Evolutionary conservation across 1,284 basidiomycete species (phyloP), one percentile per base, ranked within the genome.

Genomic region (Austroboletus novae-zelandiae): DNA sequence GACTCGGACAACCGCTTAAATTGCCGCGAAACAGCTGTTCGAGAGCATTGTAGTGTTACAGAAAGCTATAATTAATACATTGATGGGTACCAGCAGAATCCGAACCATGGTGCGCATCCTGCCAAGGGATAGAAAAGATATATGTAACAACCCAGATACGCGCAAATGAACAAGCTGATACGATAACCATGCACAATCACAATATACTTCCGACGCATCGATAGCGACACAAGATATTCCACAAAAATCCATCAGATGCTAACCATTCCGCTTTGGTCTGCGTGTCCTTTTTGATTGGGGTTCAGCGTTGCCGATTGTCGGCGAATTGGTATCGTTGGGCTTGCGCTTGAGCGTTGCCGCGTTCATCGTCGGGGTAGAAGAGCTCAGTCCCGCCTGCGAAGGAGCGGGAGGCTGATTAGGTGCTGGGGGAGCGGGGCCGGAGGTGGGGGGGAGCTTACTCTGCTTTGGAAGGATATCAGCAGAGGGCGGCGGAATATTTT

Each of bases 261-360:
- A 66, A 37, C 65, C 63, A 37, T 68, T 66, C 57, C 68, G 68
- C 52, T 57, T 70, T 55, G 41, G 65, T 74, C 74, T 66, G 55
- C 83, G 77, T 35, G 74, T 65, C 55, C 79, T 77, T 70, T 86
- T 60, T 36, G 71, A 62, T 18, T 76, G 75, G 50, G 72, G 71
- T 51, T 78, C 79, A 49, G 71, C 62, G 45, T 70, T 72, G 40
- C 72, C 68, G 41, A 74, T 74, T 29, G 76, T 76, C 32, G 83
- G 79, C 27, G 82, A 79, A 27, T 76, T 71, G 34, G 74, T 69
- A 48, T 81, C 79, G 35, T 69, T 71, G 56, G 76, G 73, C 51
- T 87, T 89, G 54, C 86, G 77, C 70, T 89, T 89, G 60, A 87
- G 69, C 40, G 79, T 74, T 48, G 82, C 73, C 60, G 72, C 69